Percentiles rank a stretch among this genome's conserved stretches.
phyloP scores from a whole-genome alignment of 495 filamentous ascomycete genomes.

The Penicillium diatomitis region DNA sequence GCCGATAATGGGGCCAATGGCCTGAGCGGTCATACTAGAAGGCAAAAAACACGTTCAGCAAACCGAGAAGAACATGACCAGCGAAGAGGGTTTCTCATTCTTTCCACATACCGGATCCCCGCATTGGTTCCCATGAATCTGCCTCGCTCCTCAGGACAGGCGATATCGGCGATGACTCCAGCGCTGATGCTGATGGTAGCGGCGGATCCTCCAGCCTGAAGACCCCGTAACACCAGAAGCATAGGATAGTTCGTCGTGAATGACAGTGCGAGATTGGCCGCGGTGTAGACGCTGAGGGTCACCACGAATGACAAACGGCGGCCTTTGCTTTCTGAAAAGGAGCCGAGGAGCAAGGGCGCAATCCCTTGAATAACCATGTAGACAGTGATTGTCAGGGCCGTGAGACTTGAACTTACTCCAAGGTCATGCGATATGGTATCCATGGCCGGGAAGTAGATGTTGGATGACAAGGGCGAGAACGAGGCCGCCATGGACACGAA shows the following conservation, averaged over 20 bases:
- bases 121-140: slow-evolving; percentile 1
- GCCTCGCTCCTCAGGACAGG: background rate
- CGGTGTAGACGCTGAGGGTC: background rate
- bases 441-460: slow-evolving; percentile 4
- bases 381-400: background rate
- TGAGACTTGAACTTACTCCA: background rate
- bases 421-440: background rate
- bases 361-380: slow-evolving; percentile 3
- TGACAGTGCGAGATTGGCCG: background rate
- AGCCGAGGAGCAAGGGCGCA: background rate
- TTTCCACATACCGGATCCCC: background rate
- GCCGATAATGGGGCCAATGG: slow-evolving; percentile 1
- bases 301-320: background rate
- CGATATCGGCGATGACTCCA: slow-evolving; percentile 3
- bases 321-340: background rate
- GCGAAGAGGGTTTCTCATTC: background rate
- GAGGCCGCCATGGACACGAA: slow-evolving; percentile 2
- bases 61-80: background rate
- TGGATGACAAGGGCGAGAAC: slow-evolving; percentile 2
- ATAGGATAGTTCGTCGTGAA: slow-evolving; percentile 1
- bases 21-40: slow-evolving; percentile 1
- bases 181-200: slow-evolving; percentile 2
- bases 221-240: background rate
- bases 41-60: background rate
- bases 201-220: slow-evolving; percentile 1